Percentiles rank a stretch among this genome's conserved stretches.
Evolutionary conservation across 83 land plant species (phyloP).

Genomic region (Diphasiastrum complanatum): DNA sequence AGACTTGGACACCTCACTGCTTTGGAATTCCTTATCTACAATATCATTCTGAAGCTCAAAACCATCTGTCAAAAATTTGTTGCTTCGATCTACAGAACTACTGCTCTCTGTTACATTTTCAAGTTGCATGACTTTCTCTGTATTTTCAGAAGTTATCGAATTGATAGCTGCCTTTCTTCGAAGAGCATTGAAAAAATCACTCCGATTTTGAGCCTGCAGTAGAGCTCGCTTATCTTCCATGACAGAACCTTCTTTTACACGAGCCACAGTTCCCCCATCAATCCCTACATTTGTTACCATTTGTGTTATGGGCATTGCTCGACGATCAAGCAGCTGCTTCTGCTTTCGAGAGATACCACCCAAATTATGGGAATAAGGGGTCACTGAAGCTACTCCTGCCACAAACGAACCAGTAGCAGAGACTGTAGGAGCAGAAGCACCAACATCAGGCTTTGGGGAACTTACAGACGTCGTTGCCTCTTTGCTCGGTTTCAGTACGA

Average conservation of each 20-base stretch:
- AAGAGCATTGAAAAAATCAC: conserved; percentile 30
- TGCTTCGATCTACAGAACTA: too few relatives aligned
- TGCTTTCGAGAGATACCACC: conserved; percentile 12
- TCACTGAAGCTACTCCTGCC: not conserved
- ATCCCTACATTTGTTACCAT: conserved; percentile 8
- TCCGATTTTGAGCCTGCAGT: conserved; percentile 22
- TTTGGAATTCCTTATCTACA: too few relatives aligned
- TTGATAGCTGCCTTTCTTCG: conserved; percentile 28
- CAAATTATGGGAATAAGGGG: not conserved
- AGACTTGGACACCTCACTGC: too few relatives aligned
- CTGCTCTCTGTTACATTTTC: too few relatives aligned
- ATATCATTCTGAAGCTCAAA: too few relatives aligned
- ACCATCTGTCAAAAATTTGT: too few relatives aligned
- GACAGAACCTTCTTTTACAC: conserved; percentile 15
- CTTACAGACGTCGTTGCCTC: conserved; percentile 11
- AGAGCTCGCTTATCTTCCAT: conserved; percentile 21
- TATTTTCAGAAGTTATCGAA: too few relatives aligned
- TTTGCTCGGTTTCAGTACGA: conserved; percentile 10
- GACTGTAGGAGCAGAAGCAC: not conserved
- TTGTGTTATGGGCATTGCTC: conserved; percentile 22
- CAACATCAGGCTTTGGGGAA: conserved; percentile 1
- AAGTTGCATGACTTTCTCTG: too few relatives aligned
- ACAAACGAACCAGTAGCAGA: not conserved
- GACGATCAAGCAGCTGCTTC: conserved; percentile 25
- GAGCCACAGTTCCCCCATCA: not conserved